phyloP scores from a whole-genome alignment of 2,329 filamentous ascomycete genomes.

The Fusarium haematococcum region DNA sequence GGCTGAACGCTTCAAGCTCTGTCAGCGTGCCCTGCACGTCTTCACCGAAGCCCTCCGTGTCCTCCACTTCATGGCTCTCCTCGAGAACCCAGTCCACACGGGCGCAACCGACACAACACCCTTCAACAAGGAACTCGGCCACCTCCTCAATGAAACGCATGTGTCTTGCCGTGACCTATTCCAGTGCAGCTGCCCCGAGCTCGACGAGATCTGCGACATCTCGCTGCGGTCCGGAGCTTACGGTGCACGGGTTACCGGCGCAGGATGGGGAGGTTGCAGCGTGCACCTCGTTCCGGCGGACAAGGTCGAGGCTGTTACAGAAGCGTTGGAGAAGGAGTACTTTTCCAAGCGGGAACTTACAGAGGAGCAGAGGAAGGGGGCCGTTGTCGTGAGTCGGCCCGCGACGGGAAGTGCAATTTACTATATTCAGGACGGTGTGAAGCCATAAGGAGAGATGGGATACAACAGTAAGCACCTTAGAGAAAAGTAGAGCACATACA shows the following conservation, averaged over 20 bases:
- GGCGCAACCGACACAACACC: conserved; percentile 63
- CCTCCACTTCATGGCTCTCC: conserved; percentile 81
- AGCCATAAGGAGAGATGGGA: conserved; percentile 14
- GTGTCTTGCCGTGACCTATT: conserved; percentile 87
- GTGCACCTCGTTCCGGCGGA: conserved; percentile 91
- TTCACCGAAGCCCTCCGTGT: conserved; percentile 91
- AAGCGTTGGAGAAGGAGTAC: conserved; percentile 84
- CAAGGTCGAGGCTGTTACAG: conserved; percentile 81
- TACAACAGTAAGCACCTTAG: conserved; percentile 1
- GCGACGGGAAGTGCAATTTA: conserved; percentile 76
- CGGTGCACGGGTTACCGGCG: conserved; percentile 88
- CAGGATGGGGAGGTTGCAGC: conserved; percentile 96
- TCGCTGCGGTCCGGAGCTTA: conserved; percentile 83
- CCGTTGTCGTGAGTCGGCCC: conserved; percentile 90
- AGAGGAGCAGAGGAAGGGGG: conserved; percentile 79
- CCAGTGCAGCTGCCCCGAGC: conserved; percentile 91
- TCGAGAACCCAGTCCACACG: conserved; percentile 64
- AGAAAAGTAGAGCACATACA: not conserved
- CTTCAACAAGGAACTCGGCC: conserved; percentile 79
- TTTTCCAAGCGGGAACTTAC: conserved; percentile 76
- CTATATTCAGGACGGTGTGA: conserved; percentile 49
- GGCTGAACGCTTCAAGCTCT: conserved; percentile 87
- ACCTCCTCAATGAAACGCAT: conserved; percentile 90
- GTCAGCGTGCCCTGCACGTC: conserved; percentile 89
- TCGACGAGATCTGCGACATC: conserved; percentile 89